Base-by-base conservation (phyloP, 176 grass and related monocot genomes). In the Hordeum marinum region DNA sequence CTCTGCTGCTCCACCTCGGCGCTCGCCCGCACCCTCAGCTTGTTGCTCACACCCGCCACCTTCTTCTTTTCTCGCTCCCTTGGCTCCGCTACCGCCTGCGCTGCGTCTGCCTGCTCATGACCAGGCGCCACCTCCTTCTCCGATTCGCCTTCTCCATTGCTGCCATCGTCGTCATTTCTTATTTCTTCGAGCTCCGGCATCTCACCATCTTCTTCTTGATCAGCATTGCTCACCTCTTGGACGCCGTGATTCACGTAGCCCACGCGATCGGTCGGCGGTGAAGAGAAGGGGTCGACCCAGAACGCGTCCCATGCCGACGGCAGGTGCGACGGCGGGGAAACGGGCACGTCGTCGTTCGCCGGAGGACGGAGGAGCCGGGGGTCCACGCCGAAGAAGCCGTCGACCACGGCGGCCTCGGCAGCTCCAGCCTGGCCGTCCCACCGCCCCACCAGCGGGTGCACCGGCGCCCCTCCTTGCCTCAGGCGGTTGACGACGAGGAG, bases 251-350 rank as follows among this genome's bases (percentile, higher is more conserved):
- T 73, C 17, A 1, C 18, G 4, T 69, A 80, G 34, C 25, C 12
- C 0, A 40, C 68, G 37, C 68, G 62, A 63, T 62, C 67, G 3
- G n/a, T 4, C 11, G 68, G 68, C 4, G 69, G 36, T 21, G 88
- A 87, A 24, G 78, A 90, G 87, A 94, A 94, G 31, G 89, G 89
- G 78, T 94, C 87, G 27, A 75, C 9, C 87, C 90, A 92, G 21
- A 85, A 77, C 2, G 57, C 42, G 31, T 92, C 83, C 88, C 90
- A 90, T 21, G 43, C 36, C 35, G 21, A n/a, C 70, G 39, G 40
- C 70, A 57, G 73, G 63, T 29, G 75, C 72, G 80, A 83, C 67
- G 79, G 70, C 78, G 81, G 73, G 43, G 81, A 81, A 0, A 60
- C n/a, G 4, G 82, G 63, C 0, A 31, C 15, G 40, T 7, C 34